Conservation (phyloP, 2,329 filamentous ascomycete species). For the Hypoxylon sp. region DNA sequence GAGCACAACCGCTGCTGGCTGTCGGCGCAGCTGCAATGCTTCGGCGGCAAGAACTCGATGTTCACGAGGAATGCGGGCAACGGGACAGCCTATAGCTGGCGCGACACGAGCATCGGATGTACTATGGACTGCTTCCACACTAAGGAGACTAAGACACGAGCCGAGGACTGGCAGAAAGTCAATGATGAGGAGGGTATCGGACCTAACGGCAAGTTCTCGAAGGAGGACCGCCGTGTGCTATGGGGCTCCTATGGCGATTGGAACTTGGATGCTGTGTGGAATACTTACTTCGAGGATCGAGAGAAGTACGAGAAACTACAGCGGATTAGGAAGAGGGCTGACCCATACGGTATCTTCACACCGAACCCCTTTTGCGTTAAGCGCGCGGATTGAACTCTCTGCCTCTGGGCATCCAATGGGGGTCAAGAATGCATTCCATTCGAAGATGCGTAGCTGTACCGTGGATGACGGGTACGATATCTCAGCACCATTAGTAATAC, state of each 20-base stretch:
- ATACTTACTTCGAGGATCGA: slow-evolving; percentile 56
- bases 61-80: slow-evolving; percentile 60
- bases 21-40: slow-evolving; percentile 62
- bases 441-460: background rate
- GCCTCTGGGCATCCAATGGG: background rate
- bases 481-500: slow-evolving; percentile 2
- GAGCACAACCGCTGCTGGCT: slow-evolving; percentile 60
- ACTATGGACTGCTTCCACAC: slow-evolving; percentile 63
- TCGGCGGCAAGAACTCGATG: slow-evolving; percentile 61
- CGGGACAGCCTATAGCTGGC: slow-evolving; percentile 64
- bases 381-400: slow-evolving; percentile 49
- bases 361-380: slow-evolving; percentile 53
- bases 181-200: slow-evolving; percentile 57
- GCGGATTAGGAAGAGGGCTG: slow-evolving; percentile 54
- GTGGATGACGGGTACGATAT: background rate
- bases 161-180: slow-evolving; percentile 60
- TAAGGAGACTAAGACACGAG: slow-evolving; percentile 53
- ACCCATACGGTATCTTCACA: slow-evolving; percentile 52
- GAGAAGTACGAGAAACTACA: slow-evolving; percentile 58
- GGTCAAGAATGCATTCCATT: background rate
- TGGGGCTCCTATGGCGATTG: slow-evolving; percentile 61
- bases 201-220: slow-evolving; percentile 57
- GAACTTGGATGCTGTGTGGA: slow-evolving; percentile 57
- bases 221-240: slow-evolving; percentile 58
- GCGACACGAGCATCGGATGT: slow-evolving; percentile 60